Base-by-base conservation (phyloP, 352 stramenopile genomes). In the Halophytophthora polymorphica region DNA sequence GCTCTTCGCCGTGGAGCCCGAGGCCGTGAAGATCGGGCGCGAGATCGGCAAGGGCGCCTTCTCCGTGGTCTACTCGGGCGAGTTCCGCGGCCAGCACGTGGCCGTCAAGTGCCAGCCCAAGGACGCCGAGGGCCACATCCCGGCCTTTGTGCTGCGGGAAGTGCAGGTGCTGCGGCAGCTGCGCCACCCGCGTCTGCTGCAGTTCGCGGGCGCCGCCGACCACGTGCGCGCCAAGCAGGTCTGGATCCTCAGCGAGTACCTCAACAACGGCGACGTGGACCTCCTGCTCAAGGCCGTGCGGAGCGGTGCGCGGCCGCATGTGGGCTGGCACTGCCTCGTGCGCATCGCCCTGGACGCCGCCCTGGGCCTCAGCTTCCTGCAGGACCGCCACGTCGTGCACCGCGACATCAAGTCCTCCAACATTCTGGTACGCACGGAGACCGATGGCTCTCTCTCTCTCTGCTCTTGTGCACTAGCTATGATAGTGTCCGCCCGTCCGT, bases 281-380 rank as follows among this genome's bases (percentile, higher is more conserved):
- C 49, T 83, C 38, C 58, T 91, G 43, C 65, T 92, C 17, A 77
- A 81, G 38, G 52, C 58, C 14, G 86, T 84, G 48, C 79, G 79
- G 34, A 77, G 58, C 10, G 65, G 64, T 1, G 61, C 63, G 14
- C 61, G 64, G 29, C 5, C 49, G 1, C 82, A 92, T 31, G 48
- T 87, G 21, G 79, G 82, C 19, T 94, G 84, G 84, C 46, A 65
- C 10, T 45, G 66, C 13, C 73, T 88, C 39, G 58, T 73, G 12
- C 79, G 77, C 36, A 87, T 93, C 39, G 83, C 80, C 12, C 60
- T 92, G 21, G 84, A 96, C 42, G 69, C 83, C 6, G 92, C 95
- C 0, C 70, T 86, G 44, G 96, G 93, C 53, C 91, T 99, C 49
- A 78, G 90, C 44, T 99, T 98, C 71, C 65, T 99, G 47, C 97